Evolutionary conservation across 2,329 filamentous ascomycete genomes (phyloP).

Genomic region (Colletotrichum sp.): DNA sequence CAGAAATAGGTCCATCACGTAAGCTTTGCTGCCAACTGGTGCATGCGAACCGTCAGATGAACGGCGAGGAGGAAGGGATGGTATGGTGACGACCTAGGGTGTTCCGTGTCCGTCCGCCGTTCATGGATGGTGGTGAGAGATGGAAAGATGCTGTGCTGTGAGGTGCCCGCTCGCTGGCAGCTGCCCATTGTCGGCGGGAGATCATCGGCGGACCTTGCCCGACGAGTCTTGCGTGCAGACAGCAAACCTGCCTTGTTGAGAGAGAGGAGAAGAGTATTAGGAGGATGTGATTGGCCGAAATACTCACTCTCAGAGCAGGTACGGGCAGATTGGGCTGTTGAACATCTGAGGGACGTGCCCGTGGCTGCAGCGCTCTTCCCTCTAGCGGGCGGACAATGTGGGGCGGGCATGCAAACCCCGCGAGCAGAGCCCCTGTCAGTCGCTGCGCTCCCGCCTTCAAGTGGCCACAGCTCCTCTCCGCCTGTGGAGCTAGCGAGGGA

Average conservation of each 20-base stretch:
- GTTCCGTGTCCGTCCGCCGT: not conserved
- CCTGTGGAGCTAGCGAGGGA: conserved; percentile 15
- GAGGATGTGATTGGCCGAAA: not conserved
- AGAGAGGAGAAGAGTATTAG: not conserved
- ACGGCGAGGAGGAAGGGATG: not conserved
- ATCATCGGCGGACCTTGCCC: conserved; percentile 19
- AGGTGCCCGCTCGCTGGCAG: not conserved
- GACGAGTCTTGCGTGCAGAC: not conserved
- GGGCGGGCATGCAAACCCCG: conserved; percentile 16
- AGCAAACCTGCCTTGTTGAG: not conserved
- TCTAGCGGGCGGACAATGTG: not conserved
- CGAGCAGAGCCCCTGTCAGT: conserved; percentile 12
- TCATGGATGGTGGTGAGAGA: not conserved
- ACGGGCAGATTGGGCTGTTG: not conserved
- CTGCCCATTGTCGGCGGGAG: conserved; percentile 1
- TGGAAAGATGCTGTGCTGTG: not conserved
- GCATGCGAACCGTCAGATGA: not conserved
- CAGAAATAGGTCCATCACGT: conserved; percentile 10
- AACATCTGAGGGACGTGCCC: conserved; percentile 14
- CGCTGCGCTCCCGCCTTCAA: conserved; percentile 4
- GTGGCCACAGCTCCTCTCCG: conserved; percentile 18
- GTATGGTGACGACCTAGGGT: not conserved
- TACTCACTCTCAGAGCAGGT: not conserved
- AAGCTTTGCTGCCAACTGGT: not conserved
- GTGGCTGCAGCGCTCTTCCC: conserved; percentile 5